Base-by-base conservation (phyloP, 352 stramenopile genomes). In the Globisporangium carolinianum region DNA sequence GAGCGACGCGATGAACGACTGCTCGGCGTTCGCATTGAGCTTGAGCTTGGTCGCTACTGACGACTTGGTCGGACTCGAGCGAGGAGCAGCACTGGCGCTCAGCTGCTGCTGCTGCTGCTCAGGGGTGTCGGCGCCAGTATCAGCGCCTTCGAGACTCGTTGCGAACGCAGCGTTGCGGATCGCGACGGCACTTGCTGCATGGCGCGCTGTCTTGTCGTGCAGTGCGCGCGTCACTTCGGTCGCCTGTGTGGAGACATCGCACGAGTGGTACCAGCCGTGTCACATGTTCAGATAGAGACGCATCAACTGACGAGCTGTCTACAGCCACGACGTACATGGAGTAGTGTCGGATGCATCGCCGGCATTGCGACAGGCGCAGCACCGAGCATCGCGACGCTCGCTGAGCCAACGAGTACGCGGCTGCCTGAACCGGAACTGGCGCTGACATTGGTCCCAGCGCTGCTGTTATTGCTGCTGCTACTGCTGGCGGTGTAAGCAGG, bases 1-100 rank as follows among this genome's bases (percentile, higher is more conserved):
- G 4, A 94, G 58, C 2, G 83, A 94, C 35, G 81, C 79, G 0
- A 77, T 91, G 68, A 94, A 94, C 9, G 81, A 91, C 41, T 59
- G 60, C 36, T 69, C 54, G 4, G 42, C 10, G 11, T n/a, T 7
- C 42, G 42, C 11, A 15, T 17, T 6, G 12, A 11, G 5, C 4
- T 6, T 14, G 15, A 17, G 42, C 42, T 47, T 35, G 15, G 45
- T 12, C 10, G 45, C 45, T 49, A 8, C 14, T 48, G 15, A 14
- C 1, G 39, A 43, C 61, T 32, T 58, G 55, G 32, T 68, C n/a
- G 17, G 38, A n/a, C 38, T 62, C 11, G 47, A 8, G 17, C 10
- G 12, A 8, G 35, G 17, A 15, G 11, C n/a, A 11, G 8, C 45
- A 36, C 14, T 47, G 45, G 14, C 43, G n/a, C 17, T 49, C n/a